Evolutionary conservation across 148 eudicot genomes (phyloP).

Genomic region (Fagopyrum tataricum): DNA sequence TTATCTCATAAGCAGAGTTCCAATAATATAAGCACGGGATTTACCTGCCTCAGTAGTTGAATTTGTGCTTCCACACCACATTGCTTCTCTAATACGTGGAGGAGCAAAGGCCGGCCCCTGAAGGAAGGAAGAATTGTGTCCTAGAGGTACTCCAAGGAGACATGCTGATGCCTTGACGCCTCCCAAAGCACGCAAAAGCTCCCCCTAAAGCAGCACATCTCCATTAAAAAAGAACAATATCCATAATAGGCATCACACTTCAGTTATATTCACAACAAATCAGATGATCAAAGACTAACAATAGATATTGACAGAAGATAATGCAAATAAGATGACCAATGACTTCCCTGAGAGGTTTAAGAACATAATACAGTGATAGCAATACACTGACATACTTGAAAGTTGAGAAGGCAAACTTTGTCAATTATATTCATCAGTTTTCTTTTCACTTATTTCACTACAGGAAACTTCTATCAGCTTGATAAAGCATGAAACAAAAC

Average conservation of each 20-base stretch:
- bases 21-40: neutral
- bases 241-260: neutral
- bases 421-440: neutral
- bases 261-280: neutral
- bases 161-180: conserved; percentile 76
- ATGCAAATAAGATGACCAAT: neutral
- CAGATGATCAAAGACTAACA: neutral
- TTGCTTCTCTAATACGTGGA: conserved; percentile 89
- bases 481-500: neutral
- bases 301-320: neutral
- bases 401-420: neutral
- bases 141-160: conserved; percentile 92
- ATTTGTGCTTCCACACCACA: conserved; percentile 97
- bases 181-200: conserved; percentile 86
- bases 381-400: neutral
- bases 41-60: conserved; percentile 84
- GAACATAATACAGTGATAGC: neutral
- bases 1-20: neutral
- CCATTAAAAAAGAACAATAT: neutral
- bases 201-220: conserved; percentile 39
- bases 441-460: neutral
- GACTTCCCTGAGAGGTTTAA: neutral
- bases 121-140: conserved; percentile 93
- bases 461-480: neutral
- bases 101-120: conserved; percentile 99